phyloP scores from a whole-genome alignment of 805 yeast genomes.

The Allodekkera sacchari region DNA sequence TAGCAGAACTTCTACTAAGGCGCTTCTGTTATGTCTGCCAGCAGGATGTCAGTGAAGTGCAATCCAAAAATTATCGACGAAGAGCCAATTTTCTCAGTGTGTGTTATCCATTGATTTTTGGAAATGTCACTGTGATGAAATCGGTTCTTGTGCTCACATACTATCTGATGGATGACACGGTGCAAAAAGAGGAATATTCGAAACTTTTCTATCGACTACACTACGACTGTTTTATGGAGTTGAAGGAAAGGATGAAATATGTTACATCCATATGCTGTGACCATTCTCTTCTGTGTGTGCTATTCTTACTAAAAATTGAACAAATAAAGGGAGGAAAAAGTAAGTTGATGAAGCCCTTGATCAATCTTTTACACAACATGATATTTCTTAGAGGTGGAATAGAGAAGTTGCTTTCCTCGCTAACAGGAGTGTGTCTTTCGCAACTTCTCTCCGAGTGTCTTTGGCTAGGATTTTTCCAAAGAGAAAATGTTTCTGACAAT shows the following conservation, averaged over 20 bases:
- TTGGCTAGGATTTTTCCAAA: conserved; percentile 4
- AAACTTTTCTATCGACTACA: conserved; percentile 5
- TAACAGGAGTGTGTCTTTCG: conserved; percentile 13
- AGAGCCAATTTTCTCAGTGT: conserved; percentile 9
- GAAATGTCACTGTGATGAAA: conserved; percentile 11
- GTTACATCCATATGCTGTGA: conserved; percentile 14
- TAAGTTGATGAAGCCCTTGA: conserved; percentile 5
- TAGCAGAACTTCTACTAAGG: conserved; percentile 8
- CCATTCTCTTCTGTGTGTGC: conserved; percentile 12
- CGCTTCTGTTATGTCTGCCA: conserved; percentile 7
- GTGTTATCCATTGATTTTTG: conserved; percentile 12
- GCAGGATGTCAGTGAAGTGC: neutral
- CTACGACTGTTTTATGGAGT: conserved; percentile 6
- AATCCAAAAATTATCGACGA: too few relatives aligned
- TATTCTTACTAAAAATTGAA: conserved; percentile 10
- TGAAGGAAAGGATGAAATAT: conserved; percentile 8
- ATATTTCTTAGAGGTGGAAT: conserved; percentile 14
- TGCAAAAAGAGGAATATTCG: neutral
- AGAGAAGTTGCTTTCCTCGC: conserved; percentile 4
- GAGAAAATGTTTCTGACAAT: conserved; percentile 3
- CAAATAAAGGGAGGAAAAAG: conserved; percentile 7
- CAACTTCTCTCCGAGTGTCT: conserved; percentile 7
- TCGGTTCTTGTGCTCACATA: conserved; percentile 11
- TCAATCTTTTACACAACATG: conserved; percentile 10
- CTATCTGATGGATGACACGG: conserved; percentile 7